Evolutionary conservation across 1,139 yeast species (phyloP), one percentile per base, ranked within the genome.

Genomic region (Sugiyamaella sp.): DNA sequence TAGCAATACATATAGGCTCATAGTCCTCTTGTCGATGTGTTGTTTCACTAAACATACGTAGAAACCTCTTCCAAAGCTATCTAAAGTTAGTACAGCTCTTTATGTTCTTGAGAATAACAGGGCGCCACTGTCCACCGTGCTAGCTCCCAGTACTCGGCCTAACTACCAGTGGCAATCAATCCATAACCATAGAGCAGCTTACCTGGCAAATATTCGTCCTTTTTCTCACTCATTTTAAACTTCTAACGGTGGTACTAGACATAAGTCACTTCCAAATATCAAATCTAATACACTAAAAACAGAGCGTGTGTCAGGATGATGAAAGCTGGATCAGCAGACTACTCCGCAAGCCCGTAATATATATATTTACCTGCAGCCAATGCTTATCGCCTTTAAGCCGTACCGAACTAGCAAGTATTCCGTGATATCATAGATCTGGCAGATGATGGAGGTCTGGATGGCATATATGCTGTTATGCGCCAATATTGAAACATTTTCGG

Each of bases 131-230:
- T n/a, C n/a, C n/a, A n/a, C n/a, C n/a, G n/a, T n/a, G 17, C 29
- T 25, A 25, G 5, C 10, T 25, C 9, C 29, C 29, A 25, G 29
- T 25, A n/a, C n/a, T n/a, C 29, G 5, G 29, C 29, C 5, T 25
- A 5, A 25, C 29, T 25, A 25, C 14, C 35, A 8, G 8, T 29
- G 35, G 14, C 8, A 25, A 25, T 25, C 29, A 25, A 25, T 5
- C 29, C 29, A 25, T 4, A 17, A 35, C 40, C 9, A 2, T 8
- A 10, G 6, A n/a, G 9, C 19, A 22, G 56, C 67, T 38, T 57
- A 64, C 68, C 66, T 20, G 68, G 68, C 24, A 64, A 47, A 51
- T 62, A 64, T 1, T 58, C 52, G 51, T 64, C 64, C 38, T 48
- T 57, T 24, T 48, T 40, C 3, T 46, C 50, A 27, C 39, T 6